These are phyloP conservation scores for Leccinum olivaceopallidum DNA, from an alignment of 768 basidiomycete species.

Conservation along the genomic window DNA sequence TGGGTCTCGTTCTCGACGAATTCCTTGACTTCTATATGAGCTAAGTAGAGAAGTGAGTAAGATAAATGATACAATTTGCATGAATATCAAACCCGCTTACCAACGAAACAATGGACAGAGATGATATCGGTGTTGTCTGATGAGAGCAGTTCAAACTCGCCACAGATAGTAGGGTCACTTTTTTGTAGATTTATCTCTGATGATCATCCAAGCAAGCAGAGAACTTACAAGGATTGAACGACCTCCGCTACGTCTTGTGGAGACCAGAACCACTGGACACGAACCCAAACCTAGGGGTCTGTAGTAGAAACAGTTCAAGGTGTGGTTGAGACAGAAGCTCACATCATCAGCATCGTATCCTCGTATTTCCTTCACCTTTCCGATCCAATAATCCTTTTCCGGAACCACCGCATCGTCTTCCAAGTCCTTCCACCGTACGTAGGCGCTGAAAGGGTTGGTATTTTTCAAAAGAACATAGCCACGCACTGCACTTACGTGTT, in stretches of 20 bases:
- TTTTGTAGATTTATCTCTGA: not conserved
- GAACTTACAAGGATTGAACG: conserved; percentile 52
- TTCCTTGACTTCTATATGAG: conserved; percentile 30
- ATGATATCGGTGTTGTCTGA: conserved; percentile 53
- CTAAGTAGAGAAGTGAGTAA: conserved; percentile 26
- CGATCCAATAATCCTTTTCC: conserved; percentile 52
- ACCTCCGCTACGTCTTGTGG: conserved; percentile 44
- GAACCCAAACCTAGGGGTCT: conserved; percentile 48
- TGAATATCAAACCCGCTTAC: conserved; percentile 29
- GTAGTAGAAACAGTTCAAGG: not conserved
- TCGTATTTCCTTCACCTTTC: conserved; percentile 47
- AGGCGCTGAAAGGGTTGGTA: conserved; percentile 28
- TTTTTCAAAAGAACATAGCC: not conserved
- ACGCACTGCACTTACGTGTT: conserved; percentile 34
- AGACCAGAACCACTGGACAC: conserved; percentile 58
- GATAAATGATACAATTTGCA: not conserved
- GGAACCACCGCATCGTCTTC: conserved; percentile 19
- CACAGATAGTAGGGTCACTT: conserved; percentile 43
- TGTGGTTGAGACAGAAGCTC: conserved; percentile 1
- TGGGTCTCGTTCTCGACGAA: conserved; percentile 42
- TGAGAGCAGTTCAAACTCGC: conserved; percentile 47
- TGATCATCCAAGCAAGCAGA: not conserved
- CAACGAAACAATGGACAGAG: conserved; percentile 44
- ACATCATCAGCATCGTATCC: conserved; percentile 32
- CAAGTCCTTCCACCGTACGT: conserved; percentile 26